A percentile compares a stretch with the other conserved stretches of the same genome.
Conservation (phyloP, 371 early-diverging fungal species). For the Agmasoma carcini region DNA sequence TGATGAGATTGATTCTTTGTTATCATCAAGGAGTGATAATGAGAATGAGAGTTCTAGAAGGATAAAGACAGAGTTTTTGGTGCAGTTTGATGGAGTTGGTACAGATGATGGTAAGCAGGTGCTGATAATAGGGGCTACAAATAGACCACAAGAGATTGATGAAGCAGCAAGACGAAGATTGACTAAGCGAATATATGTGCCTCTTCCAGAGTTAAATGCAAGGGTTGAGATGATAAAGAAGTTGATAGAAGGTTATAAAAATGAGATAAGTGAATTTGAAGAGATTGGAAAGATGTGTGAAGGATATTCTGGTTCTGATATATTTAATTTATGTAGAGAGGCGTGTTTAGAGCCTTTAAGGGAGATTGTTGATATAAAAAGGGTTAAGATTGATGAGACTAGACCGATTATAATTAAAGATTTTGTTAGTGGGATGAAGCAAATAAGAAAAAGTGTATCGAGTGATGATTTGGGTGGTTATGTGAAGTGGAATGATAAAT, state of each 20-base stretch:
- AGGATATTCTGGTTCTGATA: conserved; percentile 81
- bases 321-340: conserved; percentile 85
- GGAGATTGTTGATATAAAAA: conserved; percentile 56
- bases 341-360: conserved; percentile 65
- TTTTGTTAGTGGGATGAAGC: conserved; percentile 62
- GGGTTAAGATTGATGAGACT: conserved; percentile 58
- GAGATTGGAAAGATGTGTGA: conserved; percentile 57
- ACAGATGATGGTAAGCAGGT: conserved; percentile 61
- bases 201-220: conserved; percentile 63
- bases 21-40: conserved; percentile 69
- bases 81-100: conserved; percentile 67
- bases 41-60: conserved; percentile 70
- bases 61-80: conserved; percentile 69
- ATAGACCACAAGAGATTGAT: conserved; percentile 69
- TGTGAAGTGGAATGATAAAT: conserved; percentile 58
- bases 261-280: conserved; percentile 57
- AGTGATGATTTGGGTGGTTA: conserved; percentile 64
- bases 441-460: conserved; percentile 69
- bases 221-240: conserved; percentile 59
- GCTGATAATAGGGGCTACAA: conserved; percentile 64
- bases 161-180: conserved; percentile 67
- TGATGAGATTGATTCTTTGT: conserved; percentile 72
- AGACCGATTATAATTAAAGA: conserved; percentile 61
- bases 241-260: conserved; percentile 55
- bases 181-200: conserved; percentile 64